These are phyloP conservation scores for Plasmodium fragile DNA, from an alignment of 169 alveolate species.

Conservation along the genomic window DNA sequence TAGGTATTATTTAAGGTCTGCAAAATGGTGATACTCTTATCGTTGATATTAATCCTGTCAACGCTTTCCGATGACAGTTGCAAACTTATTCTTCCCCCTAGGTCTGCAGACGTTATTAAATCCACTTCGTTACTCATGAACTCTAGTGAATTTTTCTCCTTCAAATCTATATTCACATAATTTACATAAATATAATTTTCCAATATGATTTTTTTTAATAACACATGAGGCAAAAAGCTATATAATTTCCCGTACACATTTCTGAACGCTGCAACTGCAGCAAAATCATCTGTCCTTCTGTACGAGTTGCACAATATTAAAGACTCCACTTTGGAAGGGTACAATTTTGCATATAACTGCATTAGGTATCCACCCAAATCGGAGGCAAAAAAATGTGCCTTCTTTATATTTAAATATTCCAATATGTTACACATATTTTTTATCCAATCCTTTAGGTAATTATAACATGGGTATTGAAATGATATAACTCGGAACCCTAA, in stretches of 20 bases:
- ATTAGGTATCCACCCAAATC: conserved; percentile 85
- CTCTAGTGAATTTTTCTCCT: conserved; percentile 83
- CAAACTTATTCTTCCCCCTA: conserved; percentile 84
- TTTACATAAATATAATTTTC: conserved; percentile 80
- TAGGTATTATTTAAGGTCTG: conserved; percentile 81
- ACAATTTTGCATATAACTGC: conserved; percentile 82
- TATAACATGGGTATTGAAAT: conserved; percentile 86
- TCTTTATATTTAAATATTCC: conserved; percentile 81
- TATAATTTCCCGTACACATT: conserved; percentile 81
- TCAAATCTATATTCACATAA: conserved; percentile 64
- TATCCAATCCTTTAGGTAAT: conserved; percentile 83
- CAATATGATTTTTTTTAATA: conserved; percentile 78
- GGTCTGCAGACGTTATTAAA: conserved; percentile 80
- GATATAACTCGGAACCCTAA: conserved; percentile 85
- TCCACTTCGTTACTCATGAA: conserved; percentile 87
- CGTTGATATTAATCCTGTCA: conserved; percentile 34
- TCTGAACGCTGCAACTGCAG: conserved; percentile 80
- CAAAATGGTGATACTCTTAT: conserved; percentile 72
- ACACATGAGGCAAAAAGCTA: conserved; percentile 82
- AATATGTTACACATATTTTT: conserved; percentile 81
- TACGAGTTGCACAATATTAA: conserved; percentile 83
- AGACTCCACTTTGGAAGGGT: conserved; percentile 79
- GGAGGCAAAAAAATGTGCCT: conserved; percentile 84
- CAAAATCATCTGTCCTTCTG: conserved; percentile 85
- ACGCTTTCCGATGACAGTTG: conserved; percentile 81